phyloP scores from a whole-genome alignment of 1,284 basidiomycete species.

The Moesziomyces sp. region DNA sequence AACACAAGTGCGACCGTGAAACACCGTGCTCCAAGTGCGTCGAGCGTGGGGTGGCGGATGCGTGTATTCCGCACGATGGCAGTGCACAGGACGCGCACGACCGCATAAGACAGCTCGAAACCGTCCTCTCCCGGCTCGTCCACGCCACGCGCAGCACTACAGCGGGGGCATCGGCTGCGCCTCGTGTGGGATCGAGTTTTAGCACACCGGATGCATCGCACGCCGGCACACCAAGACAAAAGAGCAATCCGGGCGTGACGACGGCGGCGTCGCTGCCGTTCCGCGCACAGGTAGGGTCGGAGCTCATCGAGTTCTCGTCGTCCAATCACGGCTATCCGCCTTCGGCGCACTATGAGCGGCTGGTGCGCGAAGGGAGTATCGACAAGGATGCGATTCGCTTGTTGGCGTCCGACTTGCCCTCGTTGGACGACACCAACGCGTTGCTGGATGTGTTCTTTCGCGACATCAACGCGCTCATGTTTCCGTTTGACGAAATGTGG shows the following conservation, averaged over 20 bases:
- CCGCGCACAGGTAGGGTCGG: conserved; percentile 18
- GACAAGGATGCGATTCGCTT: conserved; percentile 5
- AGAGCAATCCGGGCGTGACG: conserved; percentile 21
- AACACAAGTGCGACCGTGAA: conserved; percentile 40
- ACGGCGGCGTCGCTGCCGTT: conserved; percentile 28
- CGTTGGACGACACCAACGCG: conserved; percentile 5
- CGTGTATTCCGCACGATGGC: conserved; percentile 22
- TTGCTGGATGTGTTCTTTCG: conserved; percentile 30
- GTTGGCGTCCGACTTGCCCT: conserved; percentile 12
- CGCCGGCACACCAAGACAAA: conserved; percentile 4
- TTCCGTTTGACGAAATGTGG: conserved; percentile 32
- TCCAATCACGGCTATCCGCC: conserved; percentile 21
- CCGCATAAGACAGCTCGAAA: conserved; percentile 19
- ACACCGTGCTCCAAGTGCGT: conserved; percentile 31
- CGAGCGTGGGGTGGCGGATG: conserved; percentile 21
- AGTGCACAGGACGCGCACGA: conserved; percentile 13
- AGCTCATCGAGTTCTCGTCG: conserved; percentile 26
- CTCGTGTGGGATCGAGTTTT: no score
- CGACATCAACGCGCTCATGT: conserved; percentile 36
- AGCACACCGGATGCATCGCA: neutral
- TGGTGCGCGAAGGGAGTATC: conserved; percentile 19
- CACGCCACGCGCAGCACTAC: neutral
- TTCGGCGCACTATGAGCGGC: conserved; percentile 22
- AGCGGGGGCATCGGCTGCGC: neutral
- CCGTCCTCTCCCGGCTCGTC: conserved; percentile 8